Conservation (phyloP, 108 stramenopile genomes). For the Pseudonitzschia delicatissima region DNA sequence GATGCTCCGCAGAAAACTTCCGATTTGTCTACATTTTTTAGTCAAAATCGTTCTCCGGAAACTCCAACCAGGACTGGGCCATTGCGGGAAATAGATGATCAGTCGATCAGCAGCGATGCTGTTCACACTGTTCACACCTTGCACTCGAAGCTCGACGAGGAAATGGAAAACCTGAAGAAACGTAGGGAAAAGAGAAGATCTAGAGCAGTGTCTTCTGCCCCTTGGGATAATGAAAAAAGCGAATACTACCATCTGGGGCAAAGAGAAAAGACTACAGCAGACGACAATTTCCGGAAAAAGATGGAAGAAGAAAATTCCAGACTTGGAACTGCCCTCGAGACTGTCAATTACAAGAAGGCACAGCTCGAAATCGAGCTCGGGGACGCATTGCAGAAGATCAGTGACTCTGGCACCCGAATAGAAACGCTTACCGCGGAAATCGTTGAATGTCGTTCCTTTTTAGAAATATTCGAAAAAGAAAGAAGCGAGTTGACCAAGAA, state of each 20-base stretch:
- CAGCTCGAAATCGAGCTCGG: conserved; percentile 4
- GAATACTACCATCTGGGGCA: too few species aligned
- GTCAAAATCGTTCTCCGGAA: too few species aligned
- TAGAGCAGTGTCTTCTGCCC: neutral
- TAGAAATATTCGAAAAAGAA: neutral
- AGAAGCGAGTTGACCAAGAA: neutral
- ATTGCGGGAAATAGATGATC: neutral
- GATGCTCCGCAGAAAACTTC: neutral
- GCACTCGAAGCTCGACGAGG: conserved; percentile 3
- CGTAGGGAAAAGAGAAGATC: neutral
- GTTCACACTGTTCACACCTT: neutral
- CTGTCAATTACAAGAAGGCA: neutral
- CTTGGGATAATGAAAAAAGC: too few species aligned
- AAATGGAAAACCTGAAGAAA: conserved; percentile 6
- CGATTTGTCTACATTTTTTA: neutral
- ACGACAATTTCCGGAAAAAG: neutral
- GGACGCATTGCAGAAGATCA: neutral
- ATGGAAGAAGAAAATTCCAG: neutral
- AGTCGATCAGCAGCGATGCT: neutral
- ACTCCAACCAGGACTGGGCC: neutral
- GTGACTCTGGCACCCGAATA: neutral
- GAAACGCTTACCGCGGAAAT: neutral
- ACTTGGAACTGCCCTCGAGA: neutral
- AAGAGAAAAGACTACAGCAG: neutral
- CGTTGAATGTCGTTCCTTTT: neutral